Evolutionary conservation across 1,284 basidiomycete genomes (phyloP), one percentile per base, ranked within the genome.

Genomic region (Ustilago curta): DNA sequence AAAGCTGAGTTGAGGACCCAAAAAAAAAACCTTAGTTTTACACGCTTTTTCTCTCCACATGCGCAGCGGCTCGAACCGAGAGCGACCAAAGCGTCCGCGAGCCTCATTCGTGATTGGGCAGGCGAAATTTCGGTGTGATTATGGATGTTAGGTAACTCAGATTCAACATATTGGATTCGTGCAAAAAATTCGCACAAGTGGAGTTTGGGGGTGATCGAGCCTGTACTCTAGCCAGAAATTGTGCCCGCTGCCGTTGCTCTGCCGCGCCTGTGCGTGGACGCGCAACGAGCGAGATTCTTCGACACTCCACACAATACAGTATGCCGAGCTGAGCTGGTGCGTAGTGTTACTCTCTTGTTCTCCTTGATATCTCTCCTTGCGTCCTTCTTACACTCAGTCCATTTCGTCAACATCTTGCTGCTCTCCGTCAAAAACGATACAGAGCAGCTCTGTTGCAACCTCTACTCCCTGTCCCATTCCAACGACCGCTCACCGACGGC

Each of bases 271-370:
- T 43, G 51, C 47, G 27, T 55, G 68, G 68, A 70, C 68, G 68
- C 68, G 68, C 68, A 70, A 70, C 68, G 49, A 49, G 43, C n/a
- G n/a, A n/a, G 7, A 53, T 65, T 65, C 62, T 70, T 65, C 58
- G 43, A 65, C 35, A 37, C 62, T 63, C 67, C 52, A 58, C 58
- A 64, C 68, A 23, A 37, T 9, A 16, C 37, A n/a, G n/a, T n/a
- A n/a, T n/a, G n/a, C 39, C 21, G 35, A 47, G 40, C 63, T 59
- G 51, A 62, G 45, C 57, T 42, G 9, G 23, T n/a, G n/a, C n/a
- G n/a, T 52, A 44, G 64, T 67, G 61, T 70, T 70, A 43, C 67
- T 70, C 67, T 59, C 35, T 59, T 42, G 12, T 25, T 25, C 37
- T 5, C 21, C 11, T 12, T 19, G 14, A 19, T 19, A 32, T 19